phyloP scores from a whole-genome alignment of 495 filamentous ascomycete genomes.

The Podospora comata region DNA sequence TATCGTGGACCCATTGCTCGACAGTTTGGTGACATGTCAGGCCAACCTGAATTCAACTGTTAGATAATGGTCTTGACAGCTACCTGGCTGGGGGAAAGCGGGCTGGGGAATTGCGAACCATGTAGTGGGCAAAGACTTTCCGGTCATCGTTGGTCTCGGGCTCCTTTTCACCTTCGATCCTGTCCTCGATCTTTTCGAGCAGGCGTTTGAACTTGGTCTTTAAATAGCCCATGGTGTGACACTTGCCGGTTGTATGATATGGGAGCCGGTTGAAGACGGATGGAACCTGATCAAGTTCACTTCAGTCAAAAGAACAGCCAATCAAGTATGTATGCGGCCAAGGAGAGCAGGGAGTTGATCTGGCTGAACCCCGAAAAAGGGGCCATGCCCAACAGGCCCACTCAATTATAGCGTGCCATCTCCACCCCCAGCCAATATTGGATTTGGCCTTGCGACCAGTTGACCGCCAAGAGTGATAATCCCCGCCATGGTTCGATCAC shows the following conservation, averaged over 20 bases:
- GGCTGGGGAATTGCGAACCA: constrained; percentile 30
- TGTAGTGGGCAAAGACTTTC: constrained; percentile 45
- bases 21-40: constrained; percentile 41
- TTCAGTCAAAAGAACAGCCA: background rate
- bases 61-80: background rate
- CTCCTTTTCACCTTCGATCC: background rate
- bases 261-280: background rate
- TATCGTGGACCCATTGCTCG: constrained; percentile 58
- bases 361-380: background rate
- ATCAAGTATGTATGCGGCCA: background rate
- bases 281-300: background rate
- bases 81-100: background rate
- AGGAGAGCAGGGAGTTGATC: background rate
- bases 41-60: constrained; percentile 33
- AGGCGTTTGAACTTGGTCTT: constrained; percentile 7
- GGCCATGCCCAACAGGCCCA: background rate
- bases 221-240: constrained; percentile 6
- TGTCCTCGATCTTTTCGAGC: constrained; percentile 12
- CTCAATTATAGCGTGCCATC: background rate
- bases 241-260: background rate
- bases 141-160: constrained; percentile 9
- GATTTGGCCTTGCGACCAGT: background rate
- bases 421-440: background rate
- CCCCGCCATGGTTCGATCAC: background rate
- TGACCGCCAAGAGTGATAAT: background rate